Evolutionary conservation across 257 asterid genomes (phyloP).

Genomic region (Apocynum venetum): DNA sequence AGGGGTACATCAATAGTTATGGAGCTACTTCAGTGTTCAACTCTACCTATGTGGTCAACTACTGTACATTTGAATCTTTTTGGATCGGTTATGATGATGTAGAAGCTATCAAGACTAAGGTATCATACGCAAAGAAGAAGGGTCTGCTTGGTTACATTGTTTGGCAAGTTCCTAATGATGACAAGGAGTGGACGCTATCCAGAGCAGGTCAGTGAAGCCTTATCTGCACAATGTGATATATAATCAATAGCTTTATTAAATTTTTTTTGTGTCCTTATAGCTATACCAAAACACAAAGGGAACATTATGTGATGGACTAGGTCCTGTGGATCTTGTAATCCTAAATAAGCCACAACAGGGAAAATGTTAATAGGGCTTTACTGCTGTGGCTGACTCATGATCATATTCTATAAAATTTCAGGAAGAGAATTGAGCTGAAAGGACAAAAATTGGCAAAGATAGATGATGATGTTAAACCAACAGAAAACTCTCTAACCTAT

Average conservation of each 20-base stretch:
- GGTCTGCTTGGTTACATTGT: conserved; percentile 30
- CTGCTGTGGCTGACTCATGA: too few species aligned
- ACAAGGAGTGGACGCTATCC: conserved; percentile 25
- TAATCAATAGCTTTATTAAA: not conserved
- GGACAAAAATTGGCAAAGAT: too few species aligned
- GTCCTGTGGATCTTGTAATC: too few species aligned
- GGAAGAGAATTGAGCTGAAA: too few species aligned
- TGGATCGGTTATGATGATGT: conserved; percentile 40
- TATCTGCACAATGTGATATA: not conserved
- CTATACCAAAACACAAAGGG: too few species aligned
- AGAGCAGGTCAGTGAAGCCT: conserved; percentile 23
- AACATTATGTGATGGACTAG: too few species aligned
- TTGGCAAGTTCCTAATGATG: conserved; percentile 31
- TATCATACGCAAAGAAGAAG: conserved; percentile 36
- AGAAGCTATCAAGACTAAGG: conserved; percentile 30
- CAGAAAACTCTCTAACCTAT: too few species aligned
- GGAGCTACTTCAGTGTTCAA: conserved; percentile 21
- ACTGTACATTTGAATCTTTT: conserved; percentile 12
- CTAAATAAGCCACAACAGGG: too few species aligned
- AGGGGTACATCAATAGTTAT: conserved; percentile 17
- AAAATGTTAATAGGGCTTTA: too few species aligned
- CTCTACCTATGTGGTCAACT: conserved; percentile 34
- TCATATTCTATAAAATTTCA: too few species aligned
- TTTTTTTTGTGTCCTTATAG: too few species aligned
- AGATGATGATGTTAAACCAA: too few species aligned